Evolutionary conservation across 2,329 filamentous ascomycete genomes (phyloP), one percentile per base, ranked within the genome.

Genomic region (Penicillium vulpinum): DNA sequence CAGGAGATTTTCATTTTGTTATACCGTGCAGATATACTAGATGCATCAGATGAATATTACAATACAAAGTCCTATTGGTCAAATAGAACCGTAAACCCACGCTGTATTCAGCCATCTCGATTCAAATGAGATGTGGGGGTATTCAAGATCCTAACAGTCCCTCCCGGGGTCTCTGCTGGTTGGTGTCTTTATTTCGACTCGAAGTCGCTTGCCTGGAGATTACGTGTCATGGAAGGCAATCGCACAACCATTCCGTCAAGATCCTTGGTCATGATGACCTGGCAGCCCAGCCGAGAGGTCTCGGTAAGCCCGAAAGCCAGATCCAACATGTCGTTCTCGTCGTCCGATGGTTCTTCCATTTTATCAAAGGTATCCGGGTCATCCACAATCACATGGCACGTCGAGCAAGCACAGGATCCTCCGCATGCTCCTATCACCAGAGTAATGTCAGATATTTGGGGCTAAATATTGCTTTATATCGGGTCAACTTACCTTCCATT

Each of bases 161-260:
- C 26, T 47, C 24, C 33, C 40, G n/a, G 48, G 46, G 52, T 57
- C 22, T 29, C 6, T 53, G 56, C n/a, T 56, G 38, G 10, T 41
- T 56, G 38, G 10, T 41, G n/a, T 59, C 57, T 66, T 65, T 76
- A 77, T 67, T 78, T 72, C 66, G 75, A 66, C 73, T 69, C 81
- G 68, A 99, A 99, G 77, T 99, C 94, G 75, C 91, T 96, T 15
- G 91, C 91, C 78, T 99, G 94, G 77, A 99, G 70, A 72, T 99
- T 99, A 74, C 94, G 84, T 63, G 94, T 97, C 92, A 97, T 97
- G 36, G 86, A 87, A 13, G 94, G 94, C 69, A 99, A 77, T 74
- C 85, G 89, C 31, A 99, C 91, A 44, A 86, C 85, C 68, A 99
- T 62, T 0, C 94, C 94, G 72, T 97, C 90, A 62, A 97, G 77